Percentiles rank a stretch among this genome's conserved stretches.
These are phyloP conservation scores for Podaxis carcinomalis DNA, from an alignment of 768 basidiomycete genomes.

Conservation along the genomic window DNA sequence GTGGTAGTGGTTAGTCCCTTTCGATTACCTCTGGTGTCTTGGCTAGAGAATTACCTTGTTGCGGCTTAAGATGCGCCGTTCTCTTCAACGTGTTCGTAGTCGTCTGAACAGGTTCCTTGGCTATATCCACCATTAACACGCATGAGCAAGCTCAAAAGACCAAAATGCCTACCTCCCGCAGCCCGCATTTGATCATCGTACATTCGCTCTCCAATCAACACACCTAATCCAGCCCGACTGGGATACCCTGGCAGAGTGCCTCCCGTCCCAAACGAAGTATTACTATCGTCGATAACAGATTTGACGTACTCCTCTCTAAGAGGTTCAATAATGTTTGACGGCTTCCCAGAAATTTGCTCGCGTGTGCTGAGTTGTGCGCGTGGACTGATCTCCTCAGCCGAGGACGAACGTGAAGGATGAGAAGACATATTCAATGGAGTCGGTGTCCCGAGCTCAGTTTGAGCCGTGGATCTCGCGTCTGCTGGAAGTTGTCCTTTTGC, in stretches of 20 bases:
- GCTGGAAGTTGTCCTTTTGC: neutral
- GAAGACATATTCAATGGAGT: neutral
- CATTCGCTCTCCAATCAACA: conserved; percentile 18
- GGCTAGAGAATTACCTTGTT: neutral
- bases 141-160: neutral
- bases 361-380: conserved; percentile 1
- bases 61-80: neutral
- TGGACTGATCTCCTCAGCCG: neutral
- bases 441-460: too few species aligned
- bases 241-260: conserved; percentile 20
- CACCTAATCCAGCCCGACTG: conserved; percentile 14
- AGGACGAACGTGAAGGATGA: neutral
- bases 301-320: neutral
- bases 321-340: neutral
- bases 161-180: conserved; percentile 12
- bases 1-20: neutral
- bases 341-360: conserved; percentile 3
- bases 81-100: neutral
- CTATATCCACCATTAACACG: neutral
- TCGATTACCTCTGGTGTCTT: neutral
- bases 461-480: neutral
- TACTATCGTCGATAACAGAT: neutral
- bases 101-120: neutral
- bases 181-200: conserved; percentile 16
- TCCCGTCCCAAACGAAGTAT: conserved; percentile 8